Conservation (phyloP, 192 early-diverging fungal species). For the Dispira simplex region DNA sequence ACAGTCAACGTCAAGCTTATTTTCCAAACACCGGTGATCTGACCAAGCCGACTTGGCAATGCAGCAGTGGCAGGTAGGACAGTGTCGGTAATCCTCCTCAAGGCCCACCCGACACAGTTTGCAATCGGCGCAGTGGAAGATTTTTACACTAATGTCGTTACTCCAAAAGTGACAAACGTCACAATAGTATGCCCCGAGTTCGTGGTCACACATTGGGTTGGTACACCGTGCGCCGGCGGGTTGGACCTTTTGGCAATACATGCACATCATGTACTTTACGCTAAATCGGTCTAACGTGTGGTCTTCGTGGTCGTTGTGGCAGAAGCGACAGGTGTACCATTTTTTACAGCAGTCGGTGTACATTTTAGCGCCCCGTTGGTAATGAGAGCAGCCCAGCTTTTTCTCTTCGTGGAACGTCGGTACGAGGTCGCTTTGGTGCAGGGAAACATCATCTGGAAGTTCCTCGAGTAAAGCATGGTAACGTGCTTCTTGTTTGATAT, state of each 20-base stretch:
- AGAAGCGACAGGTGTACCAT: slow-evolving; percentile 62
- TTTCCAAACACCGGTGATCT: slow-evolving; percentile 81
- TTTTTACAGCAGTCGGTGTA: slow-evolving; percentile 57
- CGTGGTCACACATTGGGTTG: slow-evolving; percentile 36
- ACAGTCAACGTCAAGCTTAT: slow-evolving; percentile 81
- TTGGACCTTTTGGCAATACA: slow-evolving; percentile 75
- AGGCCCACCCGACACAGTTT: slow-evolving; percentile 85
- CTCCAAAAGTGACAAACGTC: slow-evolving; percentile 83
- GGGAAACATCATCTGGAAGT: background rate
- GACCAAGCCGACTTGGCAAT: slow-evolving; percentile 58
- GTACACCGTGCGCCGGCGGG: slow-evolving; percentile 56
- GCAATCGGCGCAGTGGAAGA: slow-evolving; percentile 90
- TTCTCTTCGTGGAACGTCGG: slow-evolving; percentile 5
- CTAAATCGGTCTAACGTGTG: slow-evolving; percentile 53
- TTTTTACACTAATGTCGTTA: slow-evolving; percentile 58
- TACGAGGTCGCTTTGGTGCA: background rate
- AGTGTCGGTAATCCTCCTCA: slow-evolving; percentile 78
- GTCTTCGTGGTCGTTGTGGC: slow-evolving; percentile 49
- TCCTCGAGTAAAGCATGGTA: background rate
- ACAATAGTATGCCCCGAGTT: slow-evolving; percentile 75
- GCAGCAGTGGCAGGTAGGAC: slow-evolving; percentile 80
- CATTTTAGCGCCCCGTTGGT: slow-evolving; percentile 36
- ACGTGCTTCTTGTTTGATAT: background rate
- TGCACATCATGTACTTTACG: slow-evolving; percentile 79
- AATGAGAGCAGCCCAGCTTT: slow-evolving; percentile 43